Evolutionary conservation across 139 green algal genomes (phyloP).

Genomic region (Ostreobium quekettii): DNA sequence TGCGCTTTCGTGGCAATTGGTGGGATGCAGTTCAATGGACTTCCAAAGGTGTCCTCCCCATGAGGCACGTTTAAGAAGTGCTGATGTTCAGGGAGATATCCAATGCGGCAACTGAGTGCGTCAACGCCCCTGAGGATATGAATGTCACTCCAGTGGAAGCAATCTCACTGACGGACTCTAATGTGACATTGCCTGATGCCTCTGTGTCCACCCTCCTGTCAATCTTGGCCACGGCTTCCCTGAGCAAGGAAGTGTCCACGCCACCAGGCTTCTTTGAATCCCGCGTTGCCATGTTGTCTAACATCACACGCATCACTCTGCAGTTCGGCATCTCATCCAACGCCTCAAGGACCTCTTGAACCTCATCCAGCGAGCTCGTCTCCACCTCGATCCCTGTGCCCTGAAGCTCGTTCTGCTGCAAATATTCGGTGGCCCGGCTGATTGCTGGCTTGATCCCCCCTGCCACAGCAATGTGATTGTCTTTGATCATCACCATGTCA

Average conservation of each 20-base stretch:
- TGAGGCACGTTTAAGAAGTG: too few relatives aligned
- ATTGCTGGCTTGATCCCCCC: constrained; percentile 65
- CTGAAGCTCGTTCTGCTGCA: constrained; percentile 19
- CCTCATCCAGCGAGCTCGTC: constrained; percentile 80
- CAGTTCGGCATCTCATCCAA: constrained; percentile 10
- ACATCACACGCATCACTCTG: constrained; percentile 78
- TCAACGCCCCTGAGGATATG: constrained; percentile 84
- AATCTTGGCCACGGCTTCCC: constrained; percentile 36
- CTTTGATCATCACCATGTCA: constrained; percentile 99
- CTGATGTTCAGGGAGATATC: constrained; percentile 91
- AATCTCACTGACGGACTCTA: constrained; percentile 73
- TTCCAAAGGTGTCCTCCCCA: too few relatives aligned
- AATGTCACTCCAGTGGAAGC: constrained; percentile 83
- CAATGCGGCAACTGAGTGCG: constrained; percentile 85
- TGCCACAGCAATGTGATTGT: constrained; percentile 97
- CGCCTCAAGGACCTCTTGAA: constrained; percentile 63
- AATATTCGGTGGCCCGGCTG: constrained; percentile 24
- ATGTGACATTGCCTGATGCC: constrained; percentile 87
- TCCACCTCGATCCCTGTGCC: constrained; percentile 81
- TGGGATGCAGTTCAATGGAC: too few relatives aligned
- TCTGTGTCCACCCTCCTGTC: constrained; percentile 73
- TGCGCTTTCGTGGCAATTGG: too few relatives aligned
- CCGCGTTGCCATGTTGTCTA: constrained; percentile 94
- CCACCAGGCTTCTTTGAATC: constrained; percentile 28
- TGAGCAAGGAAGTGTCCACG: constrained; percentile 38